Percentiles rank a stretch among this genome's conserved stretches.
Evolutionary conservation across 2,329 filamentous ascomycete genomes (phyloP).

Genomic region (Monilinia fructigena): DNA sequence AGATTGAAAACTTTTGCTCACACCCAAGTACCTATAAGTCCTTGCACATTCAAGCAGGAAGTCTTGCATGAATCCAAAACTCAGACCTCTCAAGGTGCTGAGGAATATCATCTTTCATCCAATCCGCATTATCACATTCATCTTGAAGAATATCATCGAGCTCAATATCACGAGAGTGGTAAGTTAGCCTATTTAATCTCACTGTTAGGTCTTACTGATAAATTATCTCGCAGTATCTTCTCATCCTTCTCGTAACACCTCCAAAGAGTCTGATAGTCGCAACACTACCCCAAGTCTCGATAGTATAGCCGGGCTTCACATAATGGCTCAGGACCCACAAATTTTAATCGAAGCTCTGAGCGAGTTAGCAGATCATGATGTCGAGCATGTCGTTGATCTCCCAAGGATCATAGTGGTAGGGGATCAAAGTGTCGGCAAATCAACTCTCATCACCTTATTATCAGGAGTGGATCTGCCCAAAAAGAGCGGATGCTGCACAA

Average conservation of each 20-base stretch:
- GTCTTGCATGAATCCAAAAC: background rate
- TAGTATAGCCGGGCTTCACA: background rate
- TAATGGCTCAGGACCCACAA: constrained; percentile 54
- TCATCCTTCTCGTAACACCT: background rate
- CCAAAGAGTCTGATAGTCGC: background rate
- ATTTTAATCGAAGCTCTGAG: constrained; percentile 64
- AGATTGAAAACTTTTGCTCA: background rate
- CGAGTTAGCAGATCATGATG: constrained; percentile 68
- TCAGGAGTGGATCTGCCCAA: constrained; percentile 70
- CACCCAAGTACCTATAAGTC: background rate
- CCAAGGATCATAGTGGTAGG: constrained; percentile 82
- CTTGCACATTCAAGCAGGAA: background rate
- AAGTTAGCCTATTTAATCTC: no score
- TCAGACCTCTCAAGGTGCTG: background rate
- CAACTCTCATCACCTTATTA: constrained; percentile 61
- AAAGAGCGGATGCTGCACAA: constrained; percentile 70
- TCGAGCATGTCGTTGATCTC: constrained; percentile 64
- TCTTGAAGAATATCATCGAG: no score
- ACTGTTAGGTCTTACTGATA: no score
- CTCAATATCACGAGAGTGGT: no score
- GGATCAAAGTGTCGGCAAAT: constrained; percentile 84
- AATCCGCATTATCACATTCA: no score
- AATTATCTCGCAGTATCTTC: no score
- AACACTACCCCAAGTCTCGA: background rate
- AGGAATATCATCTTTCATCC: background rate